These are phyloP conservation scores for Uromyces viciae-fabae DNA, from an alignment of 1,284 basidiomycete species.

Conservation along the genomic window DNA sequence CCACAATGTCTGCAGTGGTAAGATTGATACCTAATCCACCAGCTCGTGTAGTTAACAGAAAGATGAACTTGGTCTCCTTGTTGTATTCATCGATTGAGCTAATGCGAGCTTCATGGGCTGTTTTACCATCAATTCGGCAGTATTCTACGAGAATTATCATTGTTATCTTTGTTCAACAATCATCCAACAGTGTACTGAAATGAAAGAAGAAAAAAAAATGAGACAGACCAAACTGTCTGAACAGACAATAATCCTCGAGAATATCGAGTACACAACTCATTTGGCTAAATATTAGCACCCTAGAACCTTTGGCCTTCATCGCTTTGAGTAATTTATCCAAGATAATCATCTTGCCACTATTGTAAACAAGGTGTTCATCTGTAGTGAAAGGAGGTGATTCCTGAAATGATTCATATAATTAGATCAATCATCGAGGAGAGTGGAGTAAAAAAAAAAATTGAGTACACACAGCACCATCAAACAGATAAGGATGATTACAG, in stretches of 20 bases:
- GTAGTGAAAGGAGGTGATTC: constrained; percentile 97
- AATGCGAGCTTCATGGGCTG: constrained; percentile 94
- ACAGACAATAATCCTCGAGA: constrained; percentile 93
- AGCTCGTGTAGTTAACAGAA: constrained; percentile 95
- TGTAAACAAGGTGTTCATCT: constrained; percentile 91
- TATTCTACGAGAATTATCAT: constrained; percentile 64
- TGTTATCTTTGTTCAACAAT: neutral
- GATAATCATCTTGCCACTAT: constrained; percentile 96
- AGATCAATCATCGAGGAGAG: neutral
- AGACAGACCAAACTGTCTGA: constrained; percentile 76
- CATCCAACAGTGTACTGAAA: neutral
- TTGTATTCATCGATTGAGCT: constrained; percentile 97
- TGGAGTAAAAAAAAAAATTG: neutral
- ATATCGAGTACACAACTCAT: constrained; percentile 97
- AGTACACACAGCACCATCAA: constrained; percentile 46
- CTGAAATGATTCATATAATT: neutral
- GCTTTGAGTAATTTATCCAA: constrained; percentile 84
- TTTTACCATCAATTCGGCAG: constrained; percentile 92
- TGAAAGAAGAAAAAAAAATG: neutral
- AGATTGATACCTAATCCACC: constrained; percentile 97
- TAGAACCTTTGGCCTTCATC: constrained; percentile 88
- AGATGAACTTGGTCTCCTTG: constrained; percentile 93
- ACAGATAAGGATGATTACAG: constrained; percentile 62
- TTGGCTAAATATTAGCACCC: constrained; percentile 95
- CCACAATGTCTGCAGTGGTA: constrained; percentile 89